Conservation (phyloP, 352 stramenopile genomes). For the Globisporangium cederbergense region DNA sequence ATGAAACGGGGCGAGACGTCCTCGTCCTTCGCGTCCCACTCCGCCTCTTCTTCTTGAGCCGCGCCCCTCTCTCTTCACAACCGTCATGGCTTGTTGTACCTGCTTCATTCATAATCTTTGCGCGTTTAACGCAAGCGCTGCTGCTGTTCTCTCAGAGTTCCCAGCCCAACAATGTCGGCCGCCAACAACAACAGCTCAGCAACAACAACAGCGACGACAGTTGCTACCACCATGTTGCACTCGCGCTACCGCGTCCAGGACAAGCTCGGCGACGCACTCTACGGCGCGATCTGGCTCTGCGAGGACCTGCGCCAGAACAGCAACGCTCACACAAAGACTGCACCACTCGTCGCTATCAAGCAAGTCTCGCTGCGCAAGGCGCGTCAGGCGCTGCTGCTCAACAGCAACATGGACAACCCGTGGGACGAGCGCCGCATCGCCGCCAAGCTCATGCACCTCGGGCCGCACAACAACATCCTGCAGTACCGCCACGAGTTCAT, state of each 20-base stretch:
- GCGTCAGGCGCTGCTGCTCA: slow-evolving; percentile 20
- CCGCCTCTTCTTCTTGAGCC: no score
- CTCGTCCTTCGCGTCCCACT: no score
- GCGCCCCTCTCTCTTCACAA: no score
- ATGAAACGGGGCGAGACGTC: no score
- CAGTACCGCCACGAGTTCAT: slow-evolving; percentile 37
- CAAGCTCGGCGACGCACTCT: slow-evolving; percentile 36
- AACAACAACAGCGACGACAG: not conserved
- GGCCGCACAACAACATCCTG: slow-evolving; percentile 41
- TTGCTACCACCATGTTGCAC: not conserved
- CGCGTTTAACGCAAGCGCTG: no score
- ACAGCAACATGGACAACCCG: slow-evolving; percentile 42
- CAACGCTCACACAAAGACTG: slow-evolving; percentile 15
- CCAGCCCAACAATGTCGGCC: not conserved
- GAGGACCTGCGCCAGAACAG: slow-evolving; percentile 24
- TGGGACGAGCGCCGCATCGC: slow-evolving; percentile 33
- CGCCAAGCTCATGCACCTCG: slow-evolving; percentile 21
- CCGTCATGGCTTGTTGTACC: not conserved
- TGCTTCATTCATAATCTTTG: not conserved
- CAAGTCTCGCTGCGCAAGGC: slow-evolving; percentile 32
- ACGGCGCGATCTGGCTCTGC: slow-evolving; percentile 42
- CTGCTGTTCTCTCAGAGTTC: no score
- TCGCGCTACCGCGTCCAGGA: slow-evolving; percentile 21
- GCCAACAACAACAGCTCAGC: not conserved
- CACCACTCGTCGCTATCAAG: slow-evolving; percentile 41